Evolutionary conservation across 1,284 basidiomycete genomes (phyloP).

Genomic region (Rhodotorula glutinis): DNA sequence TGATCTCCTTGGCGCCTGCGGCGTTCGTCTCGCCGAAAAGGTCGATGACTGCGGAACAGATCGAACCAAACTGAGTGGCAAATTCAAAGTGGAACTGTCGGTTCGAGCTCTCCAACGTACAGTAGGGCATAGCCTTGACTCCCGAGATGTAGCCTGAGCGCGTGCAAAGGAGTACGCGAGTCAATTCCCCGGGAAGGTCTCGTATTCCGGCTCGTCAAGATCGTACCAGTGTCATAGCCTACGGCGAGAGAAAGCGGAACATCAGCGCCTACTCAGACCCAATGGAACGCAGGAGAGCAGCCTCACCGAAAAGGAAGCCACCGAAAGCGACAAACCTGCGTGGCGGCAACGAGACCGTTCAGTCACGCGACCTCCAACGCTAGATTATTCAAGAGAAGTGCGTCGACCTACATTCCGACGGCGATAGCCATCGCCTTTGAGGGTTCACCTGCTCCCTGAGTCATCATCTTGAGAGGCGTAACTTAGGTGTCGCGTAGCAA

Average conservation of each 20-base stretch:
- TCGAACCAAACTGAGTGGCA: too few species aligned
- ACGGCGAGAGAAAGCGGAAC: too few species aligned
- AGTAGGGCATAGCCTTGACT: constrained; percentile 56
- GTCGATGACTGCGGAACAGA: not conserved
- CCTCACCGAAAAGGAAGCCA: not conserved
- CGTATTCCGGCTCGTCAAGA: too few species aligned
- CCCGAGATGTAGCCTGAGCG: constrained; percentile 57
- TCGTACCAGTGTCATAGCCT: too few species aligned
- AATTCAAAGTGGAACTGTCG: too few species aligned
- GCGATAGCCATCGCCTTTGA: not conserved
- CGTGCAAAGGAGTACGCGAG: too few species aligned
- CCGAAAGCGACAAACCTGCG: constrained; percentile 6
- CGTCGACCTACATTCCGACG: not conserved
- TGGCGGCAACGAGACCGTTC: not conserved
- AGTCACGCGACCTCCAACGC: too few species aligned
- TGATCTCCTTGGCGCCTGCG: not conserved
- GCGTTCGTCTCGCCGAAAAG: not conserved
- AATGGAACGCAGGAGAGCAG: too few species aligned
- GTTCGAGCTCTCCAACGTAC: too few species aligned
- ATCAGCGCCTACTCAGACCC: too few species aligned
- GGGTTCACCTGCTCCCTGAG: not conserved
- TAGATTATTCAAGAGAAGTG: too few species aligned
- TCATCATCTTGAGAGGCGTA: not conserved
- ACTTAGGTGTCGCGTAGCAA: not conserved
- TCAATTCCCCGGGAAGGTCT: not conserved